These are phyloP conservation scores for Saprolegnia diclina DNA, from an alignment of 352 stramenopile species.

Conservation along the genomic window DNA sequence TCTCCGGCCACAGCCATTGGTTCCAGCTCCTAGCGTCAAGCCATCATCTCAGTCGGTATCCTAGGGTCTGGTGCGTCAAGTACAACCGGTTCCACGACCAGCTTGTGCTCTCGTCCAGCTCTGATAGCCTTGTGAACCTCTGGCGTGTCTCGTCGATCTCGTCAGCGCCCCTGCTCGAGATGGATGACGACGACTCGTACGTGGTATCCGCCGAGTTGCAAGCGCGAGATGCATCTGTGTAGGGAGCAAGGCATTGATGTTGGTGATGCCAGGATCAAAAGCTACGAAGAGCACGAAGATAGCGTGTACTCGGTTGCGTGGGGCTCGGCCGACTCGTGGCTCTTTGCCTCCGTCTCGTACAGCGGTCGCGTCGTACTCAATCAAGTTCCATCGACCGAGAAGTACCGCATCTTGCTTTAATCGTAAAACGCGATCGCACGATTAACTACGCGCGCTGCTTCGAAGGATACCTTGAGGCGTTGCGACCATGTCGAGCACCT, in stretches of 20 bases:
- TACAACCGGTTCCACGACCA: constrained; percentile 99
- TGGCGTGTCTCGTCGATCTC: constrained; percentile 96
- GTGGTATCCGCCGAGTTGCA: constrained; percentile 1
- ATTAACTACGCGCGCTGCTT: background rate
- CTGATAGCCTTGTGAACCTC: constrained; percentile 90
- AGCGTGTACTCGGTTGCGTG: constrained; percentile 91
- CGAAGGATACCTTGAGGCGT: constrained; percentile 53
- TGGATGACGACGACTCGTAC: constrained; percentile 74
- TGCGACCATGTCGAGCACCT: constrained; percentile 57
- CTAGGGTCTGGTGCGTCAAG: constrained; percentile 64
- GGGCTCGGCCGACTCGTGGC: constrained; percentile 93
- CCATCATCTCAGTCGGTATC: background rate
- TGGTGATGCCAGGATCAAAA: constrained; percentile 65
- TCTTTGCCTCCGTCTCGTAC: constrained; percentile 93
- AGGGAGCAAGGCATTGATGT: constrained; percentile 49
- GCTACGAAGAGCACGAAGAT: constrained; percentile 93
- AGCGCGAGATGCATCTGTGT: constrained; percentile 42
- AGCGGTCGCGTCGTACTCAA: constrained; percentile 93
- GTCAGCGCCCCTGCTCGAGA: constrained; percentile 92
- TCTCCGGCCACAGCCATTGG: constrained; percentile 92
- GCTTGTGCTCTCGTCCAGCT: constrained; percentile 90
- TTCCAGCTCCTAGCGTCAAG: background rate
- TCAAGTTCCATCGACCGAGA: constrained; percentile 97
- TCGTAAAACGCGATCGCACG: too few relatives aligned
- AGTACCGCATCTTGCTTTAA: constrained; percentile 99